Evolutionary conservation across 257 asterid genomes (phyloP).

Genomic region (Solanum pinnatisectum): DNA sequence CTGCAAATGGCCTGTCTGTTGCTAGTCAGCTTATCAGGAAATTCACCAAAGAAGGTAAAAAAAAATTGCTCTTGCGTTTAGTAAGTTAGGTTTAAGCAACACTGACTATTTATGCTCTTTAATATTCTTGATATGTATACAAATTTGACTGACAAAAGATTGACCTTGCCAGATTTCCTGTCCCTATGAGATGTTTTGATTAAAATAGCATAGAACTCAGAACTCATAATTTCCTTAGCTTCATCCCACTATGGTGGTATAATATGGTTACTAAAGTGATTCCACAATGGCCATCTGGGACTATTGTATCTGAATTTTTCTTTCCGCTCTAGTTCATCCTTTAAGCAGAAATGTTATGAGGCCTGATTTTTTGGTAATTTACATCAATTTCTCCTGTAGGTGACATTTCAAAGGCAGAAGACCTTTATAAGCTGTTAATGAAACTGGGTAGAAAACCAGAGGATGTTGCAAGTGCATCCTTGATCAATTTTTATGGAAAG

Average conservation of each 20-base stretch:
- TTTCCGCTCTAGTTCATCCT: neutral
- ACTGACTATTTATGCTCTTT: neutral
- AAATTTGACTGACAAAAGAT: neutral
- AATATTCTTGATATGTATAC: neutral
- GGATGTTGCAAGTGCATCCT: conserved; percentile 54
- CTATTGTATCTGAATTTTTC: neutral
- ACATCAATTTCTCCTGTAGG: conserved; percentile 36
- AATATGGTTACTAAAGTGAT: neutral
- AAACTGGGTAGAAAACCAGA: conserved; percentile 43
- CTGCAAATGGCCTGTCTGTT: conserved; percentile 42
- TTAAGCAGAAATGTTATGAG: neutral
- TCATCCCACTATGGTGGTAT: neutral
- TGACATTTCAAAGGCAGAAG: conserved; percentile 36
- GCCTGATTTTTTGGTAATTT: conserved; percentile 11
- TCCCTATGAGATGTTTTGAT: neutral
- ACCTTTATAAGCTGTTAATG: conserved; percentile 50
- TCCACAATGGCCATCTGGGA: neutral
- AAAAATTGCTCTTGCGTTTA: neutral
- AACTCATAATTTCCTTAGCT: neutral
- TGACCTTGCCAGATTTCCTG: neutral
- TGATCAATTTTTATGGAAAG: conserved; percentile 61
- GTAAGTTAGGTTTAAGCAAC: neutral
- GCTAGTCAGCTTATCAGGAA: conserved; percentile 59
- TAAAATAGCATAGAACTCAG: neutral
- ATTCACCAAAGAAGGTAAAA: conserved; percentile 56